These are phyloP conservation scores for Suhomyces panamericanus DNA, from an alignment of 1,139 yeast genomes.

Conservation along the genomic window DNA sequence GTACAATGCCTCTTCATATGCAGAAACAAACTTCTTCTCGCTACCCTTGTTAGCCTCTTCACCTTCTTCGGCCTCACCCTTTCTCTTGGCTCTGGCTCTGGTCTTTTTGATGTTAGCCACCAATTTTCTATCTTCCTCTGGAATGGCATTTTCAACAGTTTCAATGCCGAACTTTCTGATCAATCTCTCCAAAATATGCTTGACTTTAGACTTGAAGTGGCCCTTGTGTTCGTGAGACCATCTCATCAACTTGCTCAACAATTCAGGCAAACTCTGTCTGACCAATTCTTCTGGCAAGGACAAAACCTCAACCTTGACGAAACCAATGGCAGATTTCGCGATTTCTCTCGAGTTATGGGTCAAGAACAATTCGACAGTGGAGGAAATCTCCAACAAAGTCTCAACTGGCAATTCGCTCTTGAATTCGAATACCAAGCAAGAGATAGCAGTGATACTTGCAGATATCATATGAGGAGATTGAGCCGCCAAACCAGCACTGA, in stretches of 20 bases:
- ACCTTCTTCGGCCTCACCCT: conserved; percentile 44
- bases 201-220: conserved; percentile 88
- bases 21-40: conserved; percentile 65
- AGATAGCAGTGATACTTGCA: conserved; percentile 88
- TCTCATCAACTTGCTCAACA: conserved; percentile 71
- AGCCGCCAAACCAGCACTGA: conserved; percentile 95
- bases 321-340: conserved; percentile 91
- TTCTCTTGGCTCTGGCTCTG: conserved; percentile 80
- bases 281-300: conserved; percentile 81
- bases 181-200: conserved; percentile 88
- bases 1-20: conserved; percentile 77
- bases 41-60: conserved; percentile 37
- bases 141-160: conserved; percentile 73
- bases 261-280: conserved; percentile 60
- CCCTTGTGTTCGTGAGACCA: conserved; percentile 98
- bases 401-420: conserved; percentile 58
- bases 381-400: conserved; percentile 68
- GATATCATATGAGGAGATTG: conserved; percentile 93
- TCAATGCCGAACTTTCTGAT: conserved; percentile 89
- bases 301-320: conserved; percentile 86
- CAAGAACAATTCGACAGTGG: conserved; percentile 87
- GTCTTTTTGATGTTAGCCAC: conserved; percentile 82
- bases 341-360: conserved; percentile 91
- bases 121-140: conserved; percentile 81
- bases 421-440: conserved; percentile 86